Base-by-base conservation (phyloP, 2,329 filamentous ascomycete genomes). In the Diplodia intermedia region DNA sequence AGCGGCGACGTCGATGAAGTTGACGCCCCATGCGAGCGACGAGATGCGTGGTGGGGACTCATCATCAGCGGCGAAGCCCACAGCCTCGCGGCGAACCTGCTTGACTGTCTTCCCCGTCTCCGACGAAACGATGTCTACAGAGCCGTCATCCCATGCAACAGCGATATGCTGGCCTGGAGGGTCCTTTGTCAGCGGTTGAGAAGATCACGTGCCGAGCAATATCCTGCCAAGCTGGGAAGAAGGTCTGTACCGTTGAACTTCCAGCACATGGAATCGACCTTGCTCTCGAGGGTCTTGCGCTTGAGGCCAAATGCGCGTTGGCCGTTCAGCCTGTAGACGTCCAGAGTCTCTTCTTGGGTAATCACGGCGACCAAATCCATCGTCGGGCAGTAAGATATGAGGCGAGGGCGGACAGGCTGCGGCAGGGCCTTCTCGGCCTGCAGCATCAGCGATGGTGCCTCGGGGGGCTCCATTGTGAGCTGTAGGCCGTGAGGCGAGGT, bases 321-420 rank as follows among this genome's bases (percentile, higher is more conserved):
- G 1, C 90, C 90, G 69, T 91, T 92, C 18, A 94, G 86, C 60
- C 94, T 87, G 79, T 91, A 94, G 53, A 97, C 88, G 71, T 90
- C 85, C 20, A 97, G 82, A 61, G 89, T 88, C 60, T 88, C 88
- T 69, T 89, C 86, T 18, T 85, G 84, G n/a, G 85, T 87, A 14
- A 91, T 91, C 14, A 93, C 84, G 5, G 90, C 89, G n/a, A 91
- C 85, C 55, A 98, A 84, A 79, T 97, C 92, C 82, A 97, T 91
- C 9, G 89, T 90, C 18, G 94, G 92, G 78, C 93, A 97, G 79
- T 91, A 92, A 31, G 89, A 85, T 40, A 94, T 83, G 62, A 90
- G 85, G 56, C 84, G 82, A 43, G 83, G 80, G 47, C 86, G 83
- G 26, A 88, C 83, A 29, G 84, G 81, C 71, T 81, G 77, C 26